A percentile compares a stretch with the other conserved stretches of the same genome.
These are phyloP conservation scores for Umbelopsis ramanniana DNA, from an alignment of 192 early-diverging fungal species.

Conservation along the genomic window DNA sequence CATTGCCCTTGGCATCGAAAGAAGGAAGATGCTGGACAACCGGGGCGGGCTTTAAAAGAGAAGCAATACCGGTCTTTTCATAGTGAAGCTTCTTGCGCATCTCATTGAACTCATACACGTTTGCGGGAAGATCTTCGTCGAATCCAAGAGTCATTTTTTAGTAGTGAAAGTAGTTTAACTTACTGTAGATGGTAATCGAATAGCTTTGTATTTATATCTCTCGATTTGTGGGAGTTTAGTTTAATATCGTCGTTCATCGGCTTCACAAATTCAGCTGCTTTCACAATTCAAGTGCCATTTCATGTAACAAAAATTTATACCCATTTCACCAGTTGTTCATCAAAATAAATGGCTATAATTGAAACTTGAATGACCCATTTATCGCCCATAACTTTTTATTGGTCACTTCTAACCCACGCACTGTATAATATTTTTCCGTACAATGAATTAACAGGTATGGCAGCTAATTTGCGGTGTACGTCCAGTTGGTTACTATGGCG, in stretches of 20 bases:
- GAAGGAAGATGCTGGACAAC: constrained; percentile 47
- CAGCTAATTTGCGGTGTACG: too few species aligned
- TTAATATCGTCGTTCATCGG: background rate
- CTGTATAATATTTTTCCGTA: too few species aligned
- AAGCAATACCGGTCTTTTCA: constrained; percentile 39
- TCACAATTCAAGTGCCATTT: background rate
- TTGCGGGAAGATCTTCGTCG: constrained; percentile 41
- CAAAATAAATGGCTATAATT: background rate
- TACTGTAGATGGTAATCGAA: background rate
- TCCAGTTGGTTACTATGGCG: too few species aligned
- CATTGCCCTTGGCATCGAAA: constrained; percentile 36
- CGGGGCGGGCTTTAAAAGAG: constrained; percentile 45
- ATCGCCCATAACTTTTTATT: background rate
- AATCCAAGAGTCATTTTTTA: constrained; percentile 40
- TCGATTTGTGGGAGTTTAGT: background rate
- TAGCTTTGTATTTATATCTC: background rate
- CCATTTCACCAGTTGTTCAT: background rate
- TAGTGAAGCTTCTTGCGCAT: constrained; percentile 36
- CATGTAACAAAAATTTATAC: background rate
- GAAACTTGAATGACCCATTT: constrained; percentile 1
- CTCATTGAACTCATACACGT: constrained; percentile 42
- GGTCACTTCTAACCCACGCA: background rate
- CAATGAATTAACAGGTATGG: too few species aligned
- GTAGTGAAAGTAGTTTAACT: background rate
- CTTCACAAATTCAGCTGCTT: background rate